Base-by-base conservation (phyloP, 164 flowering plant species). In the Warburgia ugandensis region DNA sequence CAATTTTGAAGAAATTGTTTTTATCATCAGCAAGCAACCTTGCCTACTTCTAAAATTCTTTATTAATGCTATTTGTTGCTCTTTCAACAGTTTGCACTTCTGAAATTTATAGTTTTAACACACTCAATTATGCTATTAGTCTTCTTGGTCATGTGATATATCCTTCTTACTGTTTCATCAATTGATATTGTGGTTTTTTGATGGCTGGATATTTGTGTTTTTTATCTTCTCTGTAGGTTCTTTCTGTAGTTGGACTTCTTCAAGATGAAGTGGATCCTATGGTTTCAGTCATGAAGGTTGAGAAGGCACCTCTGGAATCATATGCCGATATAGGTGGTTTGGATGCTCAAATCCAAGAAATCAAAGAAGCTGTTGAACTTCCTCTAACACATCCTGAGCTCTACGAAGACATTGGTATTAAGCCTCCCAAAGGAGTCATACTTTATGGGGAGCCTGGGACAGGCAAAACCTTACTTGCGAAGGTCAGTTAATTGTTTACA, bases 401-500 rank as follows among this genome's bases (percentile, higher is more conserved):
- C 27, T 87, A 84, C 71, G 84, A 82, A 60, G 86, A 87, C 60
- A 84, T 84, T 60, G 96, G 94, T 29, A 87, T 87, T 29, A 83
- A 77, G 55, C 94, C 96, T 56, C 94, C 94, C 10, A 83, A 84
- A 48, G 96, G 96, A 16, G 96, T 84, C 50, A 77, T 87, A 44
- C 76, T 87, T 49, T 87, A 87, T 68, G 96, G 96, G 35, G 86
- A 79, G 48, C 96, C 94, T 37, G 96, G 96, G 21, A 87, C 90
- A 0, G 96, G 96, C 4, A 84, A 87, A 63, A 87, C 96, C 12
- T 64, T 87, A 64, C 82, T 87, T 41, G 94, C 94, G 8, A 83
- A 83, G 91, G 95, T 84, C 33, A n/a, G 23, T 45, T 29, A 26
- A 13, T 46, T 27, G 31, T 27, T 6, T 29, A 6, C 33, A 6